These are phyloP conservation scores for Quercus phellos DNA, from an alignment of 331 rosid genomes.

Conservation along the genomic window DNA sequence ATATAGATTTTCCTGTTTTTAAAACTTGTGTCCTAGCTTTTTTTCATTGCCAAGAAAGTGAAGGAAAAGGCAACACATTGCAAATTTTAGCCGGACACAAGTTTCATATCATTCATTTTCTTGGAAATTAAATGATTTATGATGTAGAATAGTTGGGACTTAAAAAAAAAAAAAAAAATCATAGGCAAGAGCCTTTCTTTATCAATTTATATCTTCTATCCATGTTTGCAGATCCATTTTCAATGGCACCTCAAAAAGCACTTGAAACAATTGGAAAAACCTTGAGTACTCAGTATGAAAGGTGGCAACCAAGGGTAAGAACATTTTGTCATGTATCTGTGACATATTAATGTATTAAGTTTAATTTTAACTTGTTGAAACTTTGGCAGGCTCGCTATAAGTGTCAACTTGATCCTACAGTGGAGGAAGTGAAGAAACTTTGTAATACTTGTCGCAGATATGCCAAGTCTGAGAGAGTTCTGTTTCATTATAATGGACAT, in stretches of 20 bases:
- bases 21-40: not conserved
- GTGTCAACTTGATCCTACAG: conserved; percentile 90
- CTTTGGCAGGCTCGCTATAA: conserved; percentile 78
- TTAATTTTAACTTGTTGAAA: conserved; percentile 26
- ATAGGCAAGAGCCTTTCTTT: not conserved
- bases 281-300: conserved; percentile 83
- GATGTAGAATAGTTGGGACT: not conserved
- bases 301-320: conserved; percentile 98
- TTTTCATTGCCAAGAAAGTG: conserved; percentile 9
- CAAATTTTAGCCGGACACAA: not conserved
- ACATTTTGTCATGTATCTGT: conserved; percentile 8
- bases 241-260: conserved; percentile 94
- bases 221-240: conserved; percentile 71
- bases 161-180: not conserved
- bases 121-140: not conserved
- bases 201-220: not conserved
- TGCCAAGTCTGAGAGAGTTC: conserved; percentile 91
- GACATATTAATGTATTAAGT: conserved; percentile 15
- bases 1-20: not conserved
- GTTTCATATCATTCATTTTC: not conserved
- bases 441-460: conserved; percentile 78
- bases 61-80: not conserved
- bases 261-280: conserved; percentile 85
- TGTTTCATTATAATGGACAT: conserved; percentile 97
- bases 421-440: conserved; percentile 98